Evolutionary conservation across 495 filamentous ascomycete genomes (phyloP).

Genomic region (Pseudevernia furfuracea): DNA sequence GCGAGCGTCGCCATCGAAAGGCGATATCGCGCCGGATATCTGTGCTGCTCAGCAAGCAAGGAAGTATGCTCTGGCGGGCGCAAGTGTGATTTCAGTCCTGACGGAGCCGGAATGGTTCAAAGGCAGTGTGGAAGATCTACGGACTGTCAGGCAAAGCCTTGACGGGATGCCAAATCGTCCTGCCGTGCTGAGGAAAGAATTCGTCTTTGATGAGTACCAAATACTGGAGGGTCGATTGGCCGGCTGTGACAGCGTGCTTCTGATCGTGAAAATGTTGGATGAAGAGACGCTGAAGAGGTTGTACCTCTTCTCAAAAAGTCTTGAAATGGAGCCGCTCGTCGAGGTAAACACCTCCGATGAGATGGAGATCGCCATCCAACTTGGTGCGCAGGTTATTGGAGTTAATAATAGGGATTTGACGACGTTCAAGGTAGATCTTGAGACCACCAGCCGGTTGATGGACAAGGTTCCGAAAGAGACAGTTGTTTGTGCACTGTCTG

Average conservation of each 20-base stretch:
- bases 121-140: slow-evolving; percentile 88
- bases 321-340: slow-evolving; percentile 97
- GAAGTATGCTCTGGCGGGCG: slow-evolving; percentile 86
- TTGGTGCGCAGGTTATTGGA: slow-evolving; percentile 91
- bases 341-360: slow-evolving; percentile 93
- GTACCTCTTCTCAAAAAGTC: slow-evolving; percentile 77
- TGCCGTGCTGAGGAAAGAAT: slow-evolving; percentile 89
- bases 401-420: slow-evolving; percentile 93
- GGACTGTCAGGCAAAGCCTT: slow-evolving; percentile 77
- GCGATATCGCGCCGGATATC: slow-evolving; percentile 77
- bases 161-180: slow-evolving; percentile 86
- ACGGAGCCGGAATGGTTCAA: slow-evolving; percentile 99
- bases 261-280: slow-evolving; percentile 98
- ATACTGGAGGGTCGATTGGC: slow-evolving; percentile 91
- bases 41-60: slow-evolving; percentile 86
- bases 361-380: slow-evolving; percentile 76
- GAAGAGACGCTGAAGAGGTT: slow-evolving; percentile 63
- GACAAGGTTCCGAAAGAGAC: slow-evolving; percentile 75
- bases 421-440: slow-evolving; percentile 91
- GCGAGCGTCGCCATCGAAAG: slow-evolving; percentile 91
- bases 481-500: slow-evolving; percentile 90
- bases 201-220: slow-evolving; percentile 97
- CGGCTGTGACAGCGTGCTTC: slow-evolving; percentile 86
- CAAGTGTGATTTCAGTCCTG: slow-evolving; percentile 92
- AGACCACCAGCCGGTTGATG: slow-evolving; percentile 86